Base-by-base conservation (phyloP, 805 yeast genomes). In the Myxozyma melibiosi region DNA sequence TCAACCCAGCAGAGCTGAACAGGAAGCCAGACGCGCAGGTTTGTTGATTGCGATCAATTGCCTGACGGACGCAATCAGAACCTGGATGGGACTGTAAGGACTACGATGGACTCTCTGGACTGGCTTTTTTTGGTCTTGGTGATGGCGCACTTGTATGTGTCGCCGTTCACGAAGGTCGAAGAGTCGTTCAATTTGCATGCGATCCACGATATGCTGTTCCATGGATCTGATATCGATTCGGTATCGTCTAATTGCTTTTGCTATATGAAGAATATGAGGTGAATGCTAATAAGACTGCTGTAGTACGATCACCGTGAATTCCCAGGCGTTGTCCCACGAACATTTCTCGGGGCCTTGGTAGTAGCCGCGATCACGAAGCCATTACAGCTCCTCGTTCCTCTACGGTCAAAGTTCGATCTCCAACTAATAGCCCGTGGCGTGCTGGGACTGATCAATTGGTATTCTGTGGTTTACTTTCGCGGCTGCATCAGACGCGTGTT, bases 121-220 rank as follows among this genome's bases (percentile, higher is more conserved):
- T 65, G 74, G 6, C 55, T 74, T 4, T 69, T 85, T 14, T 58
- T 86, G 20, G 75, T 72, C 2, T 69, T 79, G 4, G 76, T 86
- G 9, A 69, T 76, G 1, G 71, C 72, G 45, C 84, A 85, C 68
- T 65, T 86, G 58, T 61, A 75, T 9, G 65, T 80, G 1, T 79
- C 96, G 0, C 97, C 97, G 0, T 89, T 75, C 71, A 86, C 97
- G 1, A 92, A 92, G 72, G 97, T 92, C 0, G 97, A 92, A 70
- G 98, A 92, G 70, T 88, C 96, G 28, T 92, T 92, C 77, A 88
- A 85, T 65, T 75, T 88, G 43, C 97, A 92, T 67, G 97, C 97
- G 0, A 76, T 89, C 40, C 90, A 91, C 68, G 97, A 92, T 66
- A 76, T 90, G 41, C 62, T 88, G 48, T 78, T 80, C 61, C 78